Evolutionary conservation across 306 rosid genomes (phyloP), one percentile per base, ranked within the genome.

Genomic region (Luffa aegyptiaca): DNA sequence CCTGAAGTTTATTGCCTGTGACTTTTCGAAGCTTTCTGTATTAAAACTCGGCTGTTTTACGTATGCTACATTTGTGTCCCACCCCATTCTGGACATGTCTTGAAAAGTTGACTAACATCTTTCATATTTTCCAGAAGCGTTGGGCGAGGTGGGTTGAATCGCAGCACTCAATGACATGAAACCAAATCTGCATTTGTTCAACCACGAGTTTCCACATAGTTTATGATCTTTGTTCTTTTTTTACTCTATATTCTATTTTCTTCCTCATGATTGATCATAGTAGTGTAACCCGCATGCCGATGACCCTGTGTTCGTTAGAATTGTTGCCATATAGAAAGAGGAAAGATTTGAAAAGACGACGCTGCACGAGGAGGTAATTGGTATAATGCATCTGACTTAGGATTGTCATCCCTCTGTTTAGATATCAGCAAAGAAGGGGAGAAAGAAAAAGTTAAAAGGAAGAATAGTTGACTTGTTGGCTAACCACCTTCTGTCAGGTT

Each of bases 131-230:
- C 75, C 93, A 96, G 99, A 86, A 90, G 82, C 59, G 86, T 87
- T 82, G 84, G 92, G 31, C 89, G 99, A 64, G 93, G 94, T 78
- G 98, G 99, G 83, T 88, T 96, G 83, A 96, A 97, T 62, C 98
- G 97, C 84, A 91, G 97, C 90, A 96, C 98, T 69, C 98, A 93
- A 93, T 96, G 86, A 93, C 93, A 77, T 37, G 59, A 45, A 68
- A 42, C 57, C 37, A 42, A 44, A 81, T 75, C 80, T 83, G 77
- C 79, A 17, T 64, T 79, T 85, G 81, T 65, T 77, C 83, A 49
- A 79, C 53, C 20, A 63, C 86, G 78, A 81, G 82, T 82, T 83
- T 59, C 83, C 57, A 58, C 85, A 73, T 82, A 66, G 88, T 85
- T 82, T 80, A 84, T 66, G 84, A 85, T 86, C 86, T 36, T 49